Evolutionary conservation across 106 monocot genomes (phyloP).

Genomic region (Allium sativum): DNA sequence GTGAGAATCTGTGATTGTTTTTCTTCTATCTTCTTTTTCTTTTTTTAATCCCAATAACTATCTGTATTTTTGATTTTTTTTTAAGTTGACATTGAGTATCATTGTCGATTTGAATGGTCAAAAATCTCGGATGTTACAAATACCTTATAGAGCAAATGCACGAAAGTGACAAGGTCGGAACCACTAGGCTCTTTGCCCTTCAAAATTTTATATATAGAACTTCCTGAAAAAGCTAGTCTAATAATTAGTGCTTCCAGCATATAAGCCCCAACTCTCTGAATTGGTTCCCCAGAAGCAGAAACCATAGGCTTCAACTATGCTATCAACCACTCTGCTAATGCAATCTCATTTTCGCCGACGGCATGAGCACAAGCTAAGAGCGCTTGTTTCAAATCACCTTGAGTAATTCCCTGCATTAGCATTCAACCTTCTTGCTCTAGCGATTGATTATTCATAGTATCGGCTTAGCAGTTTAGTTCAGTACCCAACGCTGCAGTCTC

Average conservation of each 20-base stretch:
- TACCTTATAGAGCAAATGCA: slow-evolving; percentile 85
- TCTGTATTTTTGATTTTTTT: too few relatives aligned
- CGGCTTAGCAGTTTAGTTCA: slow-evolving; percentile 22
- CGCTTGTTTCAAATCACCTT: slow-evolving; percentile 59
- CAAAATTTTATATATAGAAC: slow-evolving; percentile 79
- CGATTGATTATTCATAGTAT: slow-evolving; percentile 13
- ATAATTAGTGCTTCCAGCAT: slow-evolving; percentile 75
- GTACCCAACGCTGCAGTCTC: slow-evolving; percentile 66
- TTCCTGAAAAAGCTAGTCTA: slow-evolving; percentile 53
- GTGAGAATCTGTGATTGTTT: too few relatives aligned
- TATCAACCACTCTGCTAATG: slow-evolving; percentile 27
- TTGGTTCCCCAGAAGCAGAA: slow-evolving; percentile 73
- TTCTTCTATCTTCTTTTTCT: too few relatives aligned
- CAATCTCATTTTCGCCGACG: slow-evolving; percentile 38
- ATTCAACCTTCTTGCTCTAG: slow-evolving; percentile 22
- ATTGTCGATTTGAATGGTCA: too few relatives aligned
- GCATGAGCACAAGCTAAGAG: slow-evolving; percentile 67
- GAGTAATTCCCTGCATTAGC: slow-evolving; percentile 34
- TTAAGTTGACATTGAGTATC: too few relatives aligned
- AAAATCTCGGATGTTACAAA: too few relatives aligned
- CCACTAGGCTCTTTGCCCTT: slow-evolving; percentile 69
- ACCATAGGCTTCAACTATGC: slow-evolving; percentile 60
- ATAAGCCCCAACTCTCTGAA: slow-evolving; percentile 74
- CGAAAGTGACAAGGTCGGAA: slow-evolving; percentile 77
- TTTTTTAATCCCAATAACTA: too few relatives aligned